Evolutionary conservation across 352 stramenopile species (phyloP), one percentile per base, ranked within the genome.

Genomic region (Phytophthora meadii): DNA sequence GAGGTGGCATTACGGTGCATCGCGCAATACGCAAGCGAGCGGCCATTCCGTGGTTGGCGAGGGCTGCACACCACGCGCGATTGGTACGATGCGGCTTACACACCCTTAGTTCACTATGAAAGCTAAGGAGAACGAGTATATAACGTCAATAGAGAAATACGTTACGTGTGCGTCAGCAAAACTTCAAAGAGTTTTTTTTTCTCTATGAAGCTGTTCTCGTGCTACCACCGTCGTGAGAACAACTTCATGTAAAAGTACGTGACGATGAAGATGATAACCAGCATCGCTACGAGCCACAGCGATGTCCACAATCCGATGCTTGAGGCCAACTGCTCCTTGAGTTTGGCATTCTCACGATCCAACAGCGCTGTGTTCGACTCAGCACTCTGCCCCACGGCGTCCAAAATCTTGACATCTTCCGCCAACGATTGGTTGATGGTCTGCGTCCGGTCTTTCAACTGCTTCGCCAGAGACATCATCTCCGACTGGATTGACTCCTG

Each of bases 1-100:
- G 72, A 87, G 51, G 49, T 89, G 19, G 79, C 81, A 0, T 55
- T 93, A 46, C 82, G 72, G 27, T 93, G 87, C 62, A 86, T 95
- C 14, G 88, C 84, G 6, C 84, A 93, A 64, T 95, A 92, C 47
- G 85, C 82, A 28, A 77, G 66, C 19, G 81, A 92, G 49, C 82
- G 88, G 0, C 69, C 75, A 24, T 66, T 92, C 24, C 78, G 82
- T 3, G 88, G 88, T 14, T 95, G 88, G 88, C 73, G 83, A 44
- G 88, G 86, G 0, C 72, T 95, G 1, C 86, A 92, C 59, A 95
- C 86, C 1, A 95, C 88, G 5, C 87, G 86, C 40, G 88, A 95
- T 65, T 95, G 87, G 84, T 95, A 95, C 57, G 88, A 95, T 65
- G 79, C 85, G 32, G 85, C 88, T 9, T 94, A 94, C 72, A 90